These are phyloP conservation scores for Fagopyrum esculentum DNA, from an alignment of 148 eudicot genomes.

Conservation along the genomic window DNA sequence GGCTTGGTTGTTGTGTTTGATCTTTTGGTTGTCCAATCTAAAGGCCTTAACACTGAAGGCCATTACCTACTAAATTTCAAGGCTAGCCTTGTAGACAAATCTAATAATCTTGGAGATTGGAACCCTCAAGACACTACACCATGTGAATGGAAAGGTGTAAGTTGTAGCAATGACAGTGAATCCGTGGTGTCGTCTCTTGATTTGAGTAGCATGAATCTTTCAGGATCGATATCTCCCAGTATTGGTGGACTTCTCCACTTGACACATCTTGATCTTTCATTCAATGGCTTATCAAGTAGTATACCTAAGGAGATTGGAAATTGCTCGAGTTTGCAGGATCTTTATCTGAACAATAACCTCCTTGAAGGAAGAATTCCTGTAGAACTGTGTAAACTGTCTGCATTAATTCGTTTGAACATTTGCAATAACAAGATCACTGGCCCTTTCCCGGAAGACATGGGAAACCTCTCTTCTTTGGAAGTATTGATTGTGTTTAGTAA, in stretches of 20 bases:
- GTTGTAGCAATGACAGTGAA: constrained; percentile 35
- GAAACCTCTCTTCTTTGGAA: constrained; percentile 23
- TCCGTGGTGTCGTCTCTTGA: constrained; percentile 44
- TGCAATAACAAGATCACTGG: constrained; percentile 30
- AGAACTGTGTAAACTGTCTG: too few relatives aligned
- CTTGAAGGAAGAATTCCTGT: too few relatives aligned
- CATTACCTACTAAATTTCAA: constrained; percentile 52
- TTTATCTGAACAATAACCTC: constrained; percentile 47
- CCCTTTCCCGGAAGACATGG: constrained; percentile 32
- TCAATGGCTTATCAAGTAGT: constrained; percentile 39
- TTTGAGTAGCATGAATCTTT: constrained; percentile 48
- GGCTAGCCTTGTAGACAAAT: constrained; percentile 34
- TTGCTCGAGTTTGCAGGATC: constrained; percentile 43
- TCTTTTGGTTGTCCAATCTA: constrained; percentile 32
- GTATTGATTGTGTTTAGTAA: constrained; percentile 27
- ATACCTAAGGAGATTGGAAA: constrained; percentile 71
- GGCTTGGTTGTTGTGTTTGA: constrained; percentile 21
- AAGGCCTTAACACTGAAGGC: constrained; percentile 65
- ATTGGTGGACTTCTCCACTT: constrained; percentile 49
- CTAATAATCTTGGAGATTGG: constrained; percentile 49
- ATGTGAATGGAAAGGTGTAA: constrained; percentile 78
- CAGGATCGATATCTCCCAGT: constrained; percentile 56
- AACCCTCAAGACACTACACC: constrained; percentile 53
- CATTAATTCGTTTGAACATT: too few relatives aligned
- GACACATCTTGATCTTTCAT: constrained; percentile 39